Conservation (phyloP, 805 yeast genomes). For the Metschnikowia kunwiensis region DNA sequence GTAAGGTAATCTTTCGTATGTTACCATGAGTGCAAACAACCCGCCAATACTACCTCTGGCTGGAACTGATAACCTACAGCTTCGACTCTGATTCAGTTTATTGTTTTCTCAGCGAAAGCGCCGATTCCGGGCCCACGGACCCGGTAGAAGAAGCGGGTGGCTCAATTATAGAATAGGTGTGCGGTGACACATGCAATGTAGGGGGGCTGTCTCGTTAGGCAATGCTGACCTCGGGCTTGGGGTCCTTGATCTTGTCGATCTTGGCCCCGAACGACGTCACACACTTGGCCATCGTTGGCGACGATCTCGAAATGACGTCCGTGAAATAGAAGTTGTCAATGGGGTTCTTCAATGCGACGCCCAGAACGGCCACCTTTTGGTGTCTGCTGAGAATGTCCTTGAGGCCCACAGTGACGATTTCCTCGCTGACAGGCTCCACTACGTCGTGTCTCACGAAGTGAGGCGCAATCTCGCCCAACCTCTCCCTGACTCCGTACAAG, state of each 20-base stretch:
- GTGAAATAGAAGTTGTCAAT: constrained; percentile 85
- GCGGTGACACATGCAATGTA: constrained; percentile 13
- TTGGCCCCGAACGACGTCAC: constrained; percentile 67
- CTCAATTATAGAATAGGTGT: constrained; percentile 3
- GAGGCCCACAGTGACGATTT: constrained; percentile 56
- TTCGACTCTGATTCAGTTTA: too few relatives aligned
- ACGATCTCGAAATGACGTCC: constrained; percentile 80
- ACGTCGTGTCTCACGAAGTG: constrained; percentile 73
- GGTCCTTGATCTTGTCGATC: constrained; percentile 56
- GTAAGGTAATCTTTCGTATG: too few relatives aligned
- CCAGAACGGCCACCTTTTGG: constrained; percentile 31
- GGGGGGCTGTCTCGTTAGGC: constrained; percentile 7
- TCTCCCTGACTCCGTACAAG: constrained; percentile 58
- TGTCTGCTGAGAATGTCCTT: constrained; percentile 40
- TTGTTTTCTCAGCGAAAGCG: too few relatives aligned
- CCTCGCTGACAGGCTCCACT: constrained; percentile 63
- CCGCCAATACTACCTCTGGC: too few relatives aligned
- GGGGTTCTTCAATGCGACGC: constrained; percentile 60
- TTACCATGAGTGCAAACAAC: too few relatives aligned
- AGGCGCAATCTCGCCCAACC: constrained; percentile 78
- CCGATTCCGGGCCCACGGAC: too few relatives aligned
- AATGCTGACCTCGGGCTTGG: constrained; percentile 37
- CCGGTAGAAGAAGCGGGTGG: constrained; percentile 3
- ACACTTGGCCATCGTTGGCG: constrained; percentile 89
- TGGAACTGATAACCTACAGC: too few relatives aligned